These are phyloP conservation scores for Talaromyces sp. DNA, from an alignment of 2,329 filamentous ascomycete genomes.

Conservation along the genomic window DNA sequence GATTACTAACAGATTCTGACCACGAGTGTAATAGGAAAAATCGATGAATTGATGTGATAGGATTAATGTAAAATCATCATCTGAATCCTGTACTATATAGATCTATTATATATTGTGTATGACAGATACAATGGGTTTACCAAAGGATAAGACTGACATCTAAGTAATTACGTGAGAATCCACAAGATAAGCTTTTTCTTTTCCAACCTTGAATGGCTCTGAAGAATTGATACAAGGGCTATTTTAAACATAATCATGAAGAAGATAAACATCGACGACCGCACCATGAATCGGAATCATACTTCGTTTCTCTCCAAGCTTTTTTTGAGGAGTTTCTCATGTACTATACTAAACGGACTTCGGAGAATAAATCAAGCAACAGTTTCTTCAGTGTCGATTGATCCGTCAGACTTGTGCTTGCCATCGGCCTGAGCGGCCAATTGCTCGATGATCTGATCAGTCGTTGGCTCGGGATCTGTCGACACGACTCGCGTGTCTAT, in stretches of 20 bases:
- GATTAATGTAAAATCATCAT: not conserved
- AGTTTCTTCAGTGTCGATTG: not conserved
- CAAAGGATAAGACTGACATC: not conserved
- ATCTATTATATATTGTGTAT: not conserved
- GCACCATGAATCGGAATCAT: not conserved
- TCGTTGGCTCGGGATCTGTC: not conserved
- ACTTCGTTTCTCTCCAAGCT: not conserved
- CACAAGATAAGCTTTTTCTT: not conserved
- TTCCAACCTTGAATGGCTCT: not conserved
- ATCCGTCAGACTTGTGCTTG: constrained; percentile 17
- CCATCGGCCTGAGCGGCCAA: constrained; percentile 6
- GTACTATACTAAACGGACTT: not conserved
- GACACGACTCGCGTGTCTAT: not conserved
- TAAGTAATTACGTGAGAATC: not conserved
- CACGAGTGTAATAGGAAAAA: too few species aligned
- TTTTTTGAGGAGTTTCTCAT: not conserved
- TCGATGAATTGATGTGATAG: not conserved
- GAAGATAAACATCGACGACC: constrained; percentile 3
- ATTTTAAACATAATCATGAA: constrained; percentile 8
- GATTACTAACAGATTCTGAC: too few species aligned
- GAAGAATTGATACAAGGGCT: constrained; percentile 3
- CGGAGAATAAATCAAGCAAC: not conserved
- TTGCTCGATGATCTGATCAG: constrained; percentile 11
- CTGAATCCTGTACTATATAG: not conserved
- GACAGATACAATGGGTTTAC: not conserved